Conservation (phyloP, 2,329 filamentous ascomycete species). For the Scleromitrula shiraiana region DNA sequence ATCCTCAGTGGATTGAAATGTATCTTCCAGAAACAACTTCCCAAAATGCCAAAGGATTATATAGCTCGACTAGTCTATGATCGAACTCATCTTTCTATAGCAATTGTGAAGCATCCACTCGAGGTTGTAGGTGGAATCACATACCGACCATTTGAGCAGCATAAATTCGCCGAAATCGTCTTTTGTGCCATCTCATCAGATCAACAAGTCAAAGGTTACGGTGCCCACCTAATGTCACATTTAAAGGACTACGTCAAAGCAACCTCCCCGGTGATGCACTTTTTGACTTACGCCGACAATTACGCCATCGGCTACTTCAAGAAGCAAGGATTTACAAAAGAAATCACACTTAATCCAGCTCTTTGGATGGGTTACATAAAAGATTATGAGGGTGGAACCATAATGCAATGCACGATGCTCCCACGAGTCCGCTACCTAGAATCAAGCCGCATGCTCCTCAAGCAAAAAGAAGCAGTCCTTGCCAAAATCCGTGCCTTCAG, state of each 20-base stretch:
- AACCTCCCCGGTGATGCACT: slow-evolving; percentile 95
- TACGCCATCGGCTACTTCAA: slow-evolving; percentile 99
- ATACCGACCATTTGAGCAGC: slow-evolving; percentile 86
- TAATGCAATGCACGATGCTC: slow-evolving; percentile 99
- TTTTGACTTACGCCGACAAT: slow-evolving; percentile 96
- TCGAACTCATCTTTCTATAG: slow-evolving; percentile 89
- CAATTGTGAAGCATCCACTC: slow-evolving; percentile 92
- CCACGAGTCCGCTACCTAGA: slow-evolving; percentile 92
- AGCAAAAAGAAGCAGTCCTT: slow-evolving; percentile 92
- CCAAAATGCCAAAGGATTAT: slow-evolving; percentile 99
- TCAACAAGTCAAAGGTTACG: slow-evolving; percentile 97
- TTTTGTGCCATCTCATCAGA: slow-evolving; percentile 97
- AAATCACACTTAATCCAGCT: slow-evolving; percentile 83
- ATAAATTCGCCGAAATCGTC: slow-evolving; percentile 94
- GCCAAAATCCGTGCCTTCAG: slow-evolving; percentile 91
- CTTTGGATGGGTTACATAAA: slow-evolving; percentile 99
- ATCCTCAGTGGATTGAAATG: slow-evolving; percentile 94
- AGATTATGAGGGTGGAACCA: slow-evolving; percentile 96
- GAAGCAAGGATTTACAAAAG: slow-evolving; percentile 98
- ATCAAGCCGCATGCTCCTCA: slow-evolving; percentile 84
- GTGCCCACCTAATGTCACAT: slow-evolving; percentile 95
- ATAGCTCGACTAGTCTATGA: slow-evolving; percentile 97
- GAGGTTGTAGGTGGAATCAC: slow-evolving; percentile 97
- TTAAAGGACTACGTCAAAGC: slow-evolving; percentile 98
- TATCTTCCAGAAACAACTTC: slow-evolving; percentile 96